Evolutionary conservation across 1,284 basidiomycete species (phyloP).

Genomic region (Apiotrichum brassicae): DNA sequence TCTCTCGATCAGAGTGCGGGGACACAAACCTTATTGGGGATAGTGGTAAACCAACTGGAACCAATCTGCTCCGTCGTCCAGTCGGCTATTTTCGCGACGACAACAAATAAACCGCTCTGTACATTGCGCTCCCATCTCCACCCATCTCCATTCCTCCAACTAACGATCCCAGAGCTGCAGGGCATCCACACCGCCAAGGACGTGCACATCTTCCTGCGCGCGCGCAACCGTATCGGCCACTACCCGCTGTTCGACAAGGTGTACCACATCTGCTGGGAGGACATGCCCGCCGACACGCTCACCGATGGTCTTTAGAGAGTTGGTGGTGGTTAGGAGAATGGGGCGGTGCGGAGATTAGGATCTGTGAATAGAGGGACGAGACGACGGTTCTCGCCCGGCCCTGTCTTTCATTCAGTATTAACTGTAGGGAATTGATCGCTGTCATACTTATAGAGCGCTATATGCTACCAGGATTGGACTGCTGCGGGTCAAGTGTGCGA

Average conservation of each 20-base stretch:
- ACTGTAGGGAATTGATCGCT: conserved; percentile 1
- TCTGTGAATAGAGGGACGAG: background rate
- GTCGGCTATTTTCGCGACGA: too few species aligned
- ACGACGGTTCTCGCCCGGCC: background rate
- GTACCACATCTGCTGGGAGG: conserved; percentile 47
- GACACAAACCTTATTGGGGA: background rate
- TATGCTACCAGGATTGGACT: background rate
- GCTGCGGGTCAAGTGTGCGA: too few species aligned
- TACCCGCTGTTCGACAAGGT: conserved; percentile 55
- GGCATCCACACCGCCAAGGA: conserved; percentile 52
- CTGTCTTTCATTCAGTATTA: background rate
- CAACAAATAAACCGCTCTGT: too few species aligned
- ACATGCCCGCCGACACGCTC: conserved; percentile 13
- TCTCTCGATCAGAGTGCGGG: background rate
- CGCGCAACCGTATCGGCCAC: conserved; percentile 48
- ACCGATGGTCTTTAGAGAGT: conserved; percentile 13
- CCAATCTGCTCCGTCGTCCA: background rate
- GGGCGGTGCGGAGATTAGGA: background rate
- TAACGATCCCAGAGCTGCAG: conserved; percentile 45
- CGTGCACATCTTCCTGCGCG: conserved; percentile 51
- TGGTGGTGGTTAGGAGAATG: too few species aligned
- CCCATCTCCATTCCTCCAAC: too few species aligned
- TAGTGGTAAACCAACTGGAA: background rate
- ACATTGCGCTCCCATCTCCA: too few species aligned
- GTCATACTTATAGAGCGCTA: conserved; percentile 1